Evolutionary conservation across 345 rosid species (phyloP).

Genomic region (Camelina sativa): DNA sequence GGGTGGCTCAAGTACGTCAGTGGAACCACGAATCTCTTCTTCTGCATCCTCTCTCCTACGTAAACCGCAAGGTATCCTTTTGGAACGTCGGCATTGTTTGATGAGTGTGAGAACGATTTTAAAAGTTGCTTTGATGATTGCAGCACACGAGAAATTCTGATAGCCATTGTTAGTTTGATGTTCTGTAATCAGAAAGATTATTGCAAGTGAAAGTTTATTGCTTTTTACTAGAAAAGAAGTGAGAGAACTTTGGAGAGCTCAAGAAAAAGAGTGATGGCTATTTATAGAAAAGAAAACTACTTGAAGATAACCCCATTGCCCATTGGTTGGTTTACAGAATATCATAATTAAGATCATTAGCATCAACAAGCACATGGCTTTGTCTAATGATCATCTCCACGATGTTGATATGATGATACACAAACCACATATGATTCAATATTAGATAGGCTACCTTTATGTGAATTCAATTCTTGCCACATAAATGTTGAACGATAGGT

Average conservation of each 20-base stretch:
- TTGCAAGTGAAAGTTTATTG: neutral
- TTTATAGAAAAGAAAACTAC: neutral
- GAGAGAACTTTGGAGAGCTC: slow-evolving; percentile 11
- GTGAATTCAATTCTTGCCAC: slow-evolving; percentile 11
- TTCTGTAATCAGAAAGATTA: neutral
- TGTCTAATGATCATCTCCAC: neutral
- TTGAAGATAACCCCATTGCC: neutral
- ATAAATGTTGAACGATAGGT: neutral
- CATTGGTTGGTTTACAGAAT: slow-evolving; percentile 5
- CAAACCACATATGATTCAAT: neutral
- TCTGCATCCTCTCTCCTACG: slow-evolving; percentile 46
- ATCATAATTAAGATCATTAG: neutral
- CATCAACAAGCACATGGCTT: neutral
- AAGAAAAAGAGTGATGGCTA: slow-evolving; percentile 1
- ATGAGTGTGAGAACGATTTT: slow-evolving; percentile 11
- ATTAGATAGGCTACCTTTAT: slow-evolving; percentile 1
- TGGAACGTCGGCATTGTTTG: slow-evolving; percentile 24
- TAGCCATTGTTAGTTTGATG: slow-evolving; percentile 4
- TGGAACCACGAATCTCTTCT: slow-evolving; percentile 51
- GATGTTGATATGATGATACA: slow-evolving; percentile 8
- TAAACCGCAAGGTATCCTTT: slow-evolving; percentile 52
- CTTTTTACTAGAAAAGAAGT: neutral
- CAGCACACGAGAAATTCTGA: slow-evolving; percentile 8
- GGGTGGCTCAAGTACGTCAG: slow-evolving; percentile 50
- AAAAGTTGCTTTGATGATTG: slow-evolving; percentile 31